Conservation (phyloP, 768 basidiomycete genomes). For the Tricholoma hemisulphureum region DNA sequence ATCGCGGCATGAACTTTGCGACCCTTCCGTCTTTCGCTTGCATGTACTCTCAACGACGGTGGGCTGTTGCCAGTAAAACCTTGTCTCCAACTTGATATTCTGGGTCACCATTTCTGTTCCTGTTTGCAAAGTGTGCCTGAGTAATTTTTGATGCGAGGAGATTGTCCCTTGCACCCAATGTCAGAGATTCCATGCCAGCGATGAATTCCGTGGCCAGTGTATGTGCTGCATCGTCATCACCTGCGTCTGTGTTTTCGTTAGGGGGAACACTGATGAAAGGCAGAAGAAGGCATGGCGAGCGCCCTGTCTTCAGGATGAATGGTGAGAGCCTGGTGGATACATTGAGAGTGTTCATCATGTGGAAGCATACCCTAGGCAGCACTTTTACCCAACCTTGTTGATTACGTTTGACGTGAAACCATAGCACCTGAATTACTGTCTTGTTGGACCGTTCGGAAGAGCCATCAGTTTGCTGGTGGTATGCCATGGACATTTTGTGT, state of each 20-base stretch:
- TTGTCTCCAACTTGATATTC: not conserved
- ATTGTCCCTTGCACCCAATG: not conserved
- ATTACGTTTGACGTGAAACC: slow-evolving; percentile 17
- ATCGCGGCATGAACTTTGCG: not conserved
- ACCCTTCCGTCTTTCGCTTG: not conserved
- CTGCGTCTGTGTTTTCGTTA: not conserved
- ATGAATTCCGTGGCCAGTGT: not conserved
- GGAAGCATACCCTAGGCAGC: not conserved
- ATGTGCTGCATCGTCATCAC: not conserved
- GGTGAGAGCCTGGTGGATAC: not conserved
- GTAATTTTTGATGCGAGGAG: not conserved
- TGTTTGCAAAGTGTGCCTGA: not conserved
- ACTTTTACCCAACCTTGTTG: slow-evolving; percentile 27
- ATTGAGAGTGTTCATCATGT: not conserved
- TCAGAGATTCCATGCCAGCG: not conserved
- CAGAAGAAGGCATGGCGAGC: not conserved
- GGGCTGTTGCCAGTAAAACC: not conserved
- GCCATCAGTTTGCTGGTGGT: slow-evolving; percentile 19
- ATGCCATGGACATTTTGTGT: slow-evolving; percentile 30
- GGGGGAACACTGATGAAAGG: not conserved
- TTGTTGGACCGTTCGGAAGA: slow-evolving; percentile 31
- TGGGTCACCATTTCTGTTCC: not conserved
- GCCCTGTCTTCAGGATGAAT: not conserved
- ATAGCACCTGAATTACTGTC: slow-evolving; percentile 29
- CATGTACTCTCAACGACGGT: not conserved